Evolutionary conservation across 108 stramenopile species (phyloP), one percentile per base, ranked within the genome.

Genomic region (Fistulifera pelliculosa): DNA sequence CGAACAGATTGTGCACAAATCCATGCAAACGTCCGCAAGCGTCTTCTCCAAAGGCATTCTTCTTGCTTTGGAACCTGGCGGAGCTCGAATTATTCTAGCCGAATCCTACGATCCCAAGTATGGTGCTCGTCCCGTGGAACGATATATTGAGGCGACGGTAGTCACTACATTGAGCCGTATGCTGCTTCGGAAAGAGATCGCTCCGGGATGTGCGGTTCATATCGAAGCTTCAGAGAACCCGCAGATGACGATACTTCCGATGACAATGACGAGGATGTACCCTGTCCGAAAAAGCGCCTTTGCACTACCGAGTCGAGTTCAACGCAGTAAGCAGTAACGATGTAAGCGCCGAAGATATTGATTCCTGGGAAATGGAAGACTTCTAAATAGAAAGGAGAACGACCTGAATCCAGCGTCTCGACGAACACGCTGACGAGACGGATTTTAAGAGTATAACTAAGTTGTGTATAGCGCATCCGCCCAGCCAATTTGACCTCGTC

Each of bases 111-210:
- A 83, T 56, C 79, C 76, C 3, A 68, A 63, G 47, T 93, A 77
- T 56, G 92, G 92, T 38, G 92, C 92, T 21, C 79, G 92, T 42
- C 92, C 92, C 1, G 76, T 93, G 8, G 83, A 86, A 44, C 56
- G 89, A 39, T 87, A 91, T 51, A 42, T 91, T 39, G 84, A 91
- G 44, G 31, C 31, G 3, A 35, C 31, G 6, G 77, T 90, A 0
- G 85, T 86, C 7, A 90, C 88, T 24, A 61, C 66, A 52, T 78
- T 90, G 16, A 81, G 80, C 49, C 81, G 80, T 27, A 85, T 89
- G 87, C 77, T 89, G 1, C 82, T 89, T 47, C 68, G 79, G 6
- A 83, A 83, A 1, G 80, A 85, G 40, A 57, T 89, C 10, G 38
- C 48, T 0, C 73, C 65, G 47, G 87, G 87, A 18, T 68, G 55